Percentiles rank a stretch among this genome's conserved stretches.
phyloP scores from a whole-genome alignment of 2,329 filamentous ascomycete genomes.

The Cercospora zeina region DNA sequence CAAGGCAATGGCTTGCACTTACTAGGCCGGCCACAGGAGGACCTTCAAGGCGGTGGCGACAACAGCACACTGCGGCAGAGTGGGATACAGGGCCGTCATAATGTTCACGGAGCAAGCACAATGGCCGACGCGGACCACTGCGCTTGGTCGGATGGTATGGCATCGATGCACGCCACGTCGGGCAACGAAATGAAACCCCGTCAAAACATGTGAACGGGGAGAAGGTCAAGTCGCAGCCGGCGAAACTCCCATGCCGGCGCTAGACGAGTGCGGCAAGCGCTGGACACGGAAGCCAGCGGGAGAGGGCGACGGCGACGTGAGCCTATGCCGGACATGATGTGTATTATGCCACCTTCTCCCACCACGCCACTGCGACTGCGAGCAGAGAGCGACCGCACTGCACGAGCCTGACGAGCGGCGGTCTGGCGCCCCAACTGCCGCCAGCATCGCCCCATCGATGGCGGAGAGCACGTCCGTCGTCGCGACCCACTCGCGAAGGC shows the following conservation, averaged over 20 bases:
- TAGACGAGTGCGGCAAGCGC: slow-evolving; percentile 1
- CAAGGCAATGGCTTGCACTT: slow-evolving; percentile 47
- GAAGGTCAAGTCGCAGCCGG: slow-evolving; percentile 6
- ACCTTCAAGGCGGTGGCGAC: slow-evolving; percentile 87
- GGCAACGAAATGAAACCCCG: neutral
- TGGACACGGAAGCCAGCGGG: neutral
- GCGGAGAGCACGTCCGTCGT: neutral
- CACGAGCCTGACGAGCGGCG: neutral
- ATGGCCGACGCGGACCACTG: slow-evolving; percentile 16
- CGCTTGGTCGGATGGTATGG: slow-evolving; percentile 17
- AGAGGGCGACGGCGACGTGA: neutral
- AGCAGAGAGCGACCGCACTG: neutral
- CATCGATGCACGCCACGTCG: slow-evolving; percentile 9
- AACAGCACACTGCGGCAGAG: slow-evolving; percentile 83
- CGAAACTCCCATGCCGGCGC: slow-evolving; percentile 1
- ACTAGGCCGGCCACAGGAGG: slow-evolving; percentile 93
- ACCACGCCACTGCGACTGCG: neutral
- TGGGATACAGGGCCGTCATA: slow-evolving; percentile 82
- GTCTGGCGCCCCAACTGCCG: neutral
- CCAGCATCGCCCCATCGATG: neutral
- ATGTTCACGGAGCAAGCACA: neutral
- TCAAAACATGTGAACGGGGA: neutral
- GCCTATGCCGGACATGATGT: too few relatives aligned
- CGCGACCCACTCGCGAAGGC: neutral
- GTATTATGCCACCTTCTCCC: neutral